Evolutionary conservation across 495 filamentous ascomycete species (phyloP).

Genomic region (Halenospora varia): DNA sequence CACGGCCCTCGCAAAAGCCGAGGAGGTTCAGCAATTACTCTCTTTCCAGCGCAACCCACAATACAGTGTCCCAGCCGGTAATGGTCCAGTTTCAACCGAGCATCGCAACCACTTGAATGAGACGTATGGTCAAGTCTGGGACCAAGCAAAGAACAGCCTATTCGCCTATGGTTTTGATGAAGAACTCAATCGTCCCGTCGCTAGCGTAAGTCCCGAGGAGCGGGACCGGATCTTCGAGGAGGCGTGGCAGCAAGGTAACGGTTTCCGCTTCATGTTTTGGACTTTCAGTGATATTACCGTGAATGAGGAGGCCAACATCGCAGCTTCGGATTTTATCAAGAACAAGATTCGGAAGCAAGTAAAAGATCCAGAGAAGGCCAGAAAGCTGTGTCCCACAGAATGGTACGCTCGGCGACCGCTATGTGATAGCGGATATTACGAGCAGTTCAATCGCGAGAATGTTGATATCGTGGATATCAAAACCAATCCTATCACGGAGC

Average conservation of each 20-base stretch:
- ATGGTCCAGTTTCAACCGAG: neutral
- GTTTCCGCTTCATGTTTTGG: slow-evolving; percentile 10
- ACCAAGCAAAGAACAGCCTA: neutral
- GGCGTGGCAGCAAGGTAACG: slow-evolving; percentile 3
- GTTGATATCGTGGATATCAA: slow-evolving; percentile 45
- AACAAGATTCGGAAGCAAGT: neutral
- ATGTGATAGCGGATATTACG: slow-evolving; percentile 64
- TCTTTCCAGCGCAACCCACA: slow-evolving; percentile 54
- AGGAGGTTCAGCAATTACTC: slow-evolving; percentile 53
- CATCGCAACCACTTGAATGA: slow-evolving; percentile 1
- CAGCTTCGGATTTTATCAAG: slow-evolving; percentile 9
- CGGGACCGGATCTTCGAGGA: slow-evolving; percentile 4
- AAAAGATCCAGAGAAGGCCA: slow-evolving; percentile 5
- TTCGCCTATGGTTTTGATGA: slow-evolving; percentile 7
- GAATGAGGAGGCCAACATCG: slow-evolving; percentile 7
- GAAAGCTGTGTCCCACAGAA: slow-evolving; percentile 31
- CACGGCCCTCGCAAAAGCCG: slow-evolving; percentile 24
- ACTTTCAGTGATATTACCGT: slow-evolving; percentile 4
- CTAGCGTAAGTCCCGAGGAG: neutral
- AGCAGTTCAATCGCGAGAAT: slow-evolving; percentile 57
- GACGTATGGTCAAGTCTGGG: neutral
- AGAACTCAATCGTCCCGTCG: neutral
- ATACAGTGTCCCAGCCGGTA: slow-evolving; percentile 4
- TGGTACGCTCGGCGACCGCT: slow-evolving; percentile 57
- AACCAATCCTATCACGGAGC: slow-evolving; percentile 47